Evolutionary conservation across 2,329 filamentous ascomycete genomes (phyloP).

Genomic region (Exophiala viscosa): DNA sequence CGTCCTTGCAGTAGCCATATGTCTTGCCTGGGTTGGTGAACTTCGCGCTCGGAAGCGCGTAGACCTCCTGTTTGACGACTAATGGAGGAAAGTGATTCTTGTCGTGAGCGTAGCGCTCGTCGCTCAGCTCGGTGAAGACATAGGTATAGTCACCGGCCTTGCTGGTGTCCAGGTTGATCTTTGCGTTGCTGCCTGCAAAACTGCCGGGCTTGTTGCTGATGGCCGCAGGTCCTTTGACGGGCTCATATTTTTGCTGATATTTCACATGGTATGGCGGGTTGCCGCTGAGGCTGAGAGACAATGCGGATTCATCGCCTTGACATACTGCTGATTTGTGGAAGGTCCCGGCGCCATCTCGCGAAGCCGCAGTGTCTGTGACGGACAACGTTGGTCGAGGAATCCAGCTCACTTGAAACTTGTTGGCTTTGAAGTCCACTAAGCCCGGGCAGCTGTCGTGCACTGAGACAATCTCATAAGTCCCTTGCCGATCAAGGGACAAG

Average conservation of each 20-base stretch:
- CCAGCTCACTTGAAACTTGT: slow-evolving; percentile 77
- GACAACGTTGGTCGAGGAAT: slow-evolving; percentile 72
- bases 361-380: slow-evolving; percentile 61
- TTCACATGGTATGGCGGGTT: slow-evolving; percentile 76
- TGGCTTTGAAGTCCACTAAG: slow-evolving; percentile 68
- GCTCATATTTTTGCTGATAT: slow-evolving; percentile 74
- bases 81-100: slow-evolving; percentile 62
- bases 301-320: slow-evolving; percentile 86
- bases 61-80: slow-evolving; percentile 74
- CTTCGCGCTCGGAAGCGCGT: slow-evolving; percentile 73
- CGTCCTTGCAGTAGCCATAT: slow-evolving; percentile 87
- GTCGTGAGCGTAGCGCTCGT: slow-evolving; percentile 79
- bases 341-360: slow-evolving; percentile 52
- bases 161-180: slow-evolving; percentile 79
- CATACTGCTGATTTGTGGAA: slow-evolving; percentile 80
- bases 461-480: slow-evolving; percentile 74
- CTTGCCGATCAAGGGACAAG: slow-evolving; percentile 62
- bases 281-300: slow-evolving; percentile 78
- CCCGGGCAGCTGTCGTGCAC: slow-evolving; percentile 83
- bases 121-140: slow-evolving; percentile 75
- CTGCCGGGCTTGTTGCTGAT: slow-evolving; percentile 66
- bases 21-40: slow-evolving; percentile 86
- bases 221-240: slow-evolving; percentile 61
- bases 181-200: slow-evolving; percentile 69
- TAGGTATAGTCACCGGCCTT: slow-evolving; percentile 83